Evolutionary conservation across 495 filamentous ascomycete species (phyloP), one percentile per base, ranked within the genome.

Genomic region (Wilcoxina mikolae): DNA sequence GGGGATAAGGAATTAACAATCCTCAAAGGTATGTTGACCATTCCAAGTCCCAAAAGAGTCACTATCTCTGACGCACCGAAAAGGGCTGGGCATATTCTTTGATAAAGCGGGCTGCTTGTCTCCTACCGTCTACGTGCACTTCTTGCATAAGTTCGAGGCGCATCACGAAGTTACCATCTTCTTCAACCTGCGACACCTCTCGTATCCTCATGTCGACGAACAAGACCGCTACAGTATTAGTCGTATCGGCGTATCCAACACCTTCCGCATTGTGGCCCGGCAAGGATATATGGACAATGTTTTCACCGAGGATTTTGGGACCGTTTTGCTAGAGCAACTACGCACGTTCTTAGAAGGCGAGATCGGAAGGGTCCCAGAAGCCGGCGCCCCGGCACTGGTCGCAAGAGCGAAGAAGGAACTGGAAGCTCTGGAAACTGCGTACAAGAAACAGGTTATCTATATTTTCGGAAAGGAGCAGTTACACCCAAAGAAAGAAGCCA

Each of bases 211-310:
- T 57, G 58, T 61, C 18, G 18, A 11, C 1, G 57, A 56, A 4
- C 73, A 76, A 25, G 70, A 78, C 9, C 71, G 73, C 0, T 77
- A 72, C 54, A 67, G 69, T 11, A 68, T 78, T 15, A 62, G 66
- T 3, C 66, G 74, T 11, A 57, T 65, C 5, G 69, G 71, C 0
- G 68, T 81, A 22, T 74, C 74, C 0, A 73, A 80, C 38, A 77
- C 75, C 51, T 86, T 82, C 57, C 74, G 81, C 3, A 69, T 86
- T 4, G 78, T 81, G 2, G 69, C 83, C 18, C 77, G 80, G 3
- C 79, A 84, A 57, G 83, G 83, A 3, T 87, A 83, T 58, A 81
- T 75, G 59, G 83, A 86, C 57, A 72, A 76, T 22, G 74, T 86
- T 49, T 73, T 86, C 43, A 78, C 73, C 7, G 74, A 73, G 0